phyloP scores from a whole-genome alignment of 2,329 filamentous ascomycete species.

The Talaromyces albobiverticillius region DNA sequence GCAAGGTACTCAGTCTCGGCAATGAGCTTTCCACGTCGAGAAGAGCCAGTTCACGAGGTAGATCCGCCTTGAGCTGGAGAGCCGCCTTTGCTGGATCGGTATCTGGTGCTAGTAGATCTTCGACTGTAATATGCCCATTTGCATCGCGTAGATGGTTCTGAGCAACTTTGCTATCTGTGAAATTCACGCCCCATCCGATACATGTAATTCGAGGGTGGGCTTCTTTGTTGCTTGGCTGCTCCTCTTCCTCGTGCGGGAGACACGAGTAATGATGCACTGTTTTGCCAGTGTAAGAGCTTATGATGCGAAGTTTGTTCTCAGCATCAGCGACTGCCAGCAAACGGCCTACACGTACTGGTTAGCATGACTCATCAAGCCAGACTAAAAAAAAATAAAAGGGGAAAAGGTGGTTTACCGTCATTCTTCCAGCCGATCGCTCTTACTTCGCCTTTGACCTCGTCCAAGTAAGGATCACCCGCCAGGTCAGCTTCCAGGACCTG shows the following conservation, averaged over 20 bases:
- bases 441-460: slow-evolving; percentile 40
- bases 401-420: slow-evolving; percentile 52
- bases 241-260: slow-evolving; percentile 20
- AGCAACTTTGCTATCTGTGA: slow-evolving; percentile 49
- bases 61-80: slow-evolving; percentile 47
- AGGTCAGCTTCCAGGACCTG: slow-evolving; percentile 55
- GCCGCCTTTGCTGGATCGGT: slow-evolving; percentile 34
- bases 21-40: slow-evolving; percentile 73
- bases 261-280: slow-evolving; percentile 66
- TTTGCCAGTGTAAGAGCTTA: slow-evolving; percentile 78
- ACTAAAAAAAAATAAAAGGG: not conserved
- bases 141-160: slow-evolving; percentile 39
- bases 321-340: slow-evolving; percentile 81
- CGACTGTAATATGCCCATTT: slow-evolving; percentile 34
- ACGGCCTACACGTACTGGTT: slow-evolving; percentile 41
- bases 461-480: slow-evolving; percentile 36
- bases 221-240: not conserved
- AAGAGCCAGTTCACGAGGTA: slow-evolving; percentile 71
- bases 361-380: not conserved
- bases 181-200: slow-evolving; percentile 55
- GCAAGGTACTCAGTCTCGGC: slow-evolving; percentile 71
- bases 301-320: slow-evolving; percentile 72
- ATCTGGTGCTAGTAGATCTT: slow-evolving; percentile 41
- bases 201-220: slow-evolving; percentile 37
- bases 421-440: slow-evolving; percentile 60